Percentiles rank a stretch among this genome's conserved stretches.
These are phyloP conservation scores for Saccharomyces paradoxus DNA, from an alignment of 805 yeast species.

Conservation along the genomic window DNA sequence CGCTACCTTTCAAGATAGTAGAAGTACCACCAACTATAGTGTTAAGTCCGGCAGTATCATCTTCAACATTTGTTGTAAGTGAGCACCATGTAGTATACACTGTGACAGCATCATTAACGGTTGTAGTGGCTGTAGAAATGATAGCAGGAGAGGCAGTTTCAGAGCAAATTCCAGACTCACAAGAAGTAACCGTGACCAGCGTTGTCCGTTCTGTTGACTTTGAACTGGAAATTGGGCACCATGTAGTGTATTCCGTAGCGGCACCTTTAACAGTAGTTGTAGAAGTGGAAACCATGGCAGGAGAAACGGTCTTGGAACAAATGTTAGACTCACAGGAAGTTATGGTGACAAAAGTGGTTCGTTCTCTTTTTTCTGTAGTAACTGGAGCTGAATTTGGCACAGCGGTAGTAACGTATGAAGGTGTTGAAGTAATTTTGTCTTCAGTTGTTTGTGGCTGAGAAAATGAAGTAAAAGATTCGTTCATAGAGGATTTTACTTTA, in stretches of 20 bases:
- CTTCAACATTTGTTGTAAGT: conserved; percentile 16
- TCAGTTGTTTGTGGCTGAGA: neutral
- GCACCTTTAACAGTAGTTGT: conserved; percentile 4
- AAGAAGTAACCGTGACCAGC: conserved; percentile 22
- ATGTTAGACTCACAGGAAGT: conserved; percentile 13
- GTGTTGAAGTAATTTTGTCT: neutral
- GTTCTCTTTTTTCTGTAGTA: conserved; percentile 5
- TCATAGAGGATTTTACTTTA: neutral
- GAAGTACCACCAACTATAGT: conserved; percentile 12
- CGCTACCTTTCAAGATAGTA: conserved; percentile 11
- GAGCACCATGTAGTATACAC: conserved; percentile 27
- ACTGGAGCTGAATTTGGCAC: conserved; percentile 3
- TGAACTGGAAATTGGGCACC: conserved; percentile 19
- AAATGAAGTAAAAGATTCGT: neutral
- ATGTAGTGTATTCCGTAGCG: conserved; percentile 15
- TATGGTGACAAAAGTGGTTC: conserved; percentile 15
- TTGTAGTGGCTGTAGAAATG: conserved; percentile 27
- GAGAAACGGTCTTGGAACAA: conserved; percentile 12
- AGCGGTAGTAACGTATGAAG: neutral
- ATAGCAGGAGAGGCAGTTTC: conserved; percentile 24
- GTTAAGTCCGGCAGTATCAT: conserved; percentile 8
- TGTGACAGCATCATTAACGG: conserved; percentile 27
- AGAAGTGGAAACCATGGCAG: conserved; percentile 3
- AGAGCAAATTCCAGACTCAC: conserved; percentile 21
- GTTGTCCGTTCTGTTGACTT: conserved; percentile 15